phyloP scores from a whole-genome alignment of 768 basidiomycete species.

The Roridomyces roridus region DNA sequence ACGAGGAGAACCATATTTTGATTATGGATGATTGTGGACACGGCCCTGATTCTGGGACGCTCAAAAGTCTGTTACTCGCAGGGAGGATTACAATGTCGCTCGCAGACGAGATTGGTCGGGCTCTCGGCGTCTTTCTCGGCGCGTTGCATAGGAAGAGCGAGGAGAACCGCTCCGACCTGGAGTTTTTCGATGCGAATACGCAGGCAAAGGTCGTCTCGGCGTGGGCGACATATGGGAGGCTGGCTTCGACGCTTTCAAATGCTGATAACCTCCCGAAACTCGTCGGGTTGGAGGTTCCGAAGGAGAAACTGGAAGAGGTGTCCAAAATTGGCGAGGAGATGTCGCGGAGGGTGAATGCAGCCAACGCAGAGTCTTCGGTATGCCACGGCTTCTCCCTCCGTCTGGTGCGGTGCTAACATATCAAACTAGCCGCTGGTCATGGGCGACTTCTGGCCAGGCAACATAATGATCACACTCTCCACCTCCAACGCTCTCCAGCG shows the following conservation, averaged over 20 bases:
- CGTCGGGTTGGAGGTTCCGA: neutral
- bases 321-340: neutral
- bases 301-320: neutral
- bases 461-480: slow-evolving; percentile 54
- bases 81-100: slow-evolving; percentile 35
- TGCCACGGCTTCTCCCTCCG: no score
- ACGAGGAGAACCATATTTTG: slow-evolving; percentile 45
- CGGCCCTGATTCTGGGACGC: neutral
- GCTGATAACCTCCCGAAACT: neutral
- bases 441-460: slow-evolving; percentile 82
- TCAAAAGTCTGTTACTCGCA: slow-evolving; percentile 48
- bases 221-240: neutral
- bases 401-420: slow-evolving; percentile 31
- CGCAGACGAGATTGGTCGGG: slow-evolving; percentile 53
- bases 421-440: slow-evolving; percentile 31
- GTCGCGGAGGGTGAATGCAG: slow-evolving; percentile 1
- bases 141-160: slow-evolving; percentile 55
- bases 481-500: slow-evolving; percentile 41
- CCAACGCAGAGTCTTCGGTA: slow-evolving; percentile 21
- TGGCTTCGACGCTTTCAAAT: neutral
- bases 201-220: slow-evolving; percentile 36
- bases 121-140: slow-evolving; percentile 60
- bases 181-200: slow-evolving; percentile 43
- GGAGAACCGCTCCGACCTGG: slow-evolving; percentile 32
- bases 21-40: slow-evolving; percentile 58